These are phyloP conservation scores for Aspergillus sergii DNA, from an alignment of 2,329 filamentous ascomycete genomes.

Conservation along the genomic window DNA sequence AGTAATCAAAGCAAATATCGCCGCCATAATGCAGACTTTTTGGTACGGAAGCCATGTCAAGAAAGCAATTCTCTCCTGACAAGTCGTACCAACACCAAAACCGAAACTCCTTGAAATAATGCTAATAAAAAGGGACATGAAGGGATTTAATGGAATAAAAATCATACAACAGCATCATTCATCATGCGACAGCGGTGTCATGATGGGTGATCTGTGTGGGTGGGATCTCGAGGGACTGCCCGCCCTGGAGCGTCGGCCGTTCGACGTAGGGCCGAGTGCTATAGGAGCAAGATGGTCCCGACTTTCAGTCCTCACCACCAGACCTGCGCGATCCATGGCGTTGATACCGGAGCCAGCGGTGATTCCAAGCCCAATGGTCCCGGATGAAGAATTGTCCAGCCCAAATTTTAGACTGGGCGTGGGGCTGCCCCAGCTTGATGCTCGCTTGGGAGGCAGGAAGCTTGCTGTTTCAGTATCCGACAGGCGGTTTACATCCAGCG, in stretches of 20 bases:
- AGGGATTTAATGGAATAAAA: conserved; percentile 15
- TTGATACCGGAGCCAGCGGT: conserved; percentile 34
- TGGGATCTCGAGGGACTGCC: conserved; percentile 52
- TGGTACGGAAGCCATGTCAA: background rate
- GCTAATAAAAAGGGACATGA: conserved; percentile 25
- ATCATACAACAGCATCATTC: conserved; percentile 26
- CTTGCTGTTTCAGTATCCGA: conserved; percentile 59
- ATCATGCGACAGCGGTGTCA: conserved; percentile 39
- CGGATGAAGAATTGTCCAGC: conserved; percentile 44
- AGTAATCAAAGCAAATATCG: background rate
- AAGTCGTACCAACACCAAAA: conserved; percentile 8
- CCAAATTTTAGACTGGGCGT: conserved; percentile 41
- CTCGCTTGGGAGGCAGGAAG: conserved; percentile 57
- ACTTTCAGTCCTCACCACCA: conserved; percentile 83
- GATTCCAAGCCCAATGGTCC: conserved; percentile 41
- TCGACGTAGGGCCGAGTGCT: conserved; percentile 53
- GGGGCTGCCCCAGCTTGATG: conserved; percentile 36
- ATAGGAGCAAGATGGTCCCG: conserved; percentile 71
- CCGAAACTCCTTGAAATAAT: conserved; percentile 24
- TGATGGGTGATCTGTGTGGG: conserved; percentile 38
- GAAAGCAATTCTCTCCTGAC: background rate
- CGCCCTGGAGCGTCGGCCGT: conserved; percentile 46
- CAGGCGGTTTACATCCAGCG: conserved; percentile 64
- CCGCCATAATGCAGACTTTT: conserved; percentile 4
- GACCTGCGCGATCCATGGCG: conserved; percentile 65